Base-by-base conservation (phyloP, 2,329 filamentous ascomycete genomes). In the Colletotrichum salicis region DNA sequence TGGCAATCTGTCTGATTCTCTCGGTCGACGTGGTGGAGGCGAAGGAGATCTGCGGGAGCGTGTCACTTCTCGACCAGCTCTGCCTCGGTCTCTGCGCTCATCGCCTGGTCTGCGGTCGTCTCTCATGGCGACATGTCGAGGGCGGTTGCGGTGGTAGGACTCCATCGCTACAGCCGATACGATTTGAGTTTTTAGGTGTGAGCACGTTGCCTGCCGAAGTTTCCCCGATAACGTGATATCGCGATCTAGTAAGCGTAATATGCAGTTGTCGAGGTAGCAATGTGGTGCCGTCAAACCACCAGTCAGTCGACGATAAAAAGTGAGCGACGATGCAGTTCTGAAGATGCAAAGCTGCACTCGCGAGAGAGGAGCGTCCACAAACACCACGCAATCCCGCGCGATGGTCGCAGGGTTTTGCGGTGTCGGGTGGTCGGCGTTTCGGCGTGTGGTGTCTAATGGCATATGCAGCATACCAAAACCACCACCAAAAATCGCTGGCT, bases 61-160 rank as follows among this genome's bases (percentile, higher is more conserved):
- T 75, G 75, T 76, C 67, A 78, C 77, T 78, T 80, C 79, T 78
- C 81, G 79, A 79, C 81, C 80, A 73, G 80, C 78, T 81, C 80
- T 79, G 74, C 80, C 80, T 80, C 81, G 79, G 73, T 82, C 80
- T 82, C 81, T 81, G 77, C 80, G 80, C 73, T 82, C 81, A 75
- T 82, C 78, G 76, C 78, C 80, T 79, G 79, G 77, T 80, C 79
- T 81, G 80, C 80, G 81, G 76, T 79, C 82, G 79, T 81, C 79
- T 81, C 80, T 82, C 81, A 82, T 82, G 77, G 79, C 81, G 79
- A 80, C 81, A 82, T 82, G 75, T 78, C 80, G 80, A 68, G 69
- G 54, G 64, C 72, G 67, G 64, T 71, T 73, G 61, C 58, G 56
- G 45, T 71, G 64, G 64, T 57, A 63, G 64, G 64, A 62, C 67